Evolutionary conservation across 257 asterid genomes (phyloP).

Genomic region (Nicotiana otophora): DNA sequence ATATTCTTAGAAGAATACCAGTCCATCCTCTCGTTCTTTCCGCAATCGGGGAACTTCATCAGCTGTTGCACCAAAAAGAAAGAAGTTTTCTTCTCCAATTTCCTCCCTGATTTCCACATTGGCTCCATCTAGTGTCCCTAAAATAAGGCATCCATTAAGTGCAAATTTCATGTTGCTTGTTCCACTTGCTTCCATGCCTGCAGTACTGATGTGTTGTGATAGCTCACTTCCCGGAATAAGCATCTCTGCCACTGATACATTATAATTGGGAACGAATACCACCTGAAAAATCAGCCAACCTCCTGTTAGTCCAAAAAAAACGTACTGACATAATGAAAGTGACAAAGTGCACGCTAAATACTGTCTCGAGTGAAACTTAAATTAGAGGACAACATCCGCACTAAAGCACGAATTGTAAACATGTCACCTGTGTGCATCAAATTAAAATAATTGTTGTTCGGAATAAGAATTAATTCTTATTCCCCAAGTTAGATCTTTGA

Average conservation of each 20-base stretch:
- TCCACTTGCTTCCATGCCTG: constrained; percentile 99
- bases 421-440: neutral
- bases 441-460: neutral
- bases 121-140: constrained; percentile 98
- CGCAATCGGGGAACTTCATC: constrained; percentile 84
- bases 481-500: neutral
- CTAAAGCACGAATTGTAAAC: neutral
- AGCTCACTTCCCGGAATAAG: constrained; percentile 98
- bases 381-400: neutral
- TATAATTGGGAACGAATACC: constrained; percentile 93
- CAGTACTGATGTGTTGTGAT: constrained; percentile 98
- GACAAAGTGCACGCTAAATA: neutral
- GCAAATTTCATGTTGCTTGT: constrained; percentile 99
- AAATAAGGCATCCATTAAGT: constrained; percentile 92
- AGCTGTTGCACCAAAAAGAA: constrained; percentile 94
- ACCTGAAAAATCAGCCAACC: constrained; percentile 43
- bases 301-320: neutral
- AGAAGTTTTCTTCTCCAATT: constrained; percentile 81
- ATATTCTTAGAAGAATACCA: constrained; percentile 34
- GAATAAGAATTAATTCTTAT: neutral
- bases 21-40: constrained; percentile 85
- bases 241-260: constrained; percentile 96
- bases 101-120: constrained; percentile 98
- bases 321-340: neutral
- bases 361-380: neutral